Base-by-base conservation (phyloP, 768 basidiomycete genomes). In the Termitomyces heimii region DNA sequence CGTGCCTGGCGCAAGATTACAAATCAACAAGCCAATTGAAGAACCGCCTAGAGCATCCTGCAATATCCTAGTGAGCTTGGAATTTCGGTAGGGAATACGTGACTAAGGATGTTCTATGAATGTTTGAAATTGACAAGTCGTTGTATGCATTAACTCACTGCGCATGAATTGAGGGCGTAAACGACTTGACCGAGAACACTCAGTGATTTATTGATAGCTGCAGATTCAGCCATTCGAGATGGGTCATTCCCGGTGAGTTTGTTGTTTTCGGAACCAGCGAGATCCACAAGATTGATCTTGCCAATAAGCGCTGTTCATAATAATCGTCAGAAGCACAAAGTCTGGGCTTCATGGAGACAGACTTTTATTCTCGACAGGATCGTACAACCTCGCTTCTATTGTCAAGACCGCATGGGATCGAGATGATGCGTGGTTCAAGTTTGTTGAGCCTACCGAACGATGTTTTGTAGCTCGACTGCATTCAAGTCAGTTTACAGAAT, bases 241-340 rank as follows among this genome's bases (percentile, higher is more conserved):
- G 84, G 75, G 66, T 94, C 89, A 62, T 94, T 94, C 5, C 93
- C 92, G 4, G 94, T 94, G 28, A 89, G 77, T 77, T 91, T 94
- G 69, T 94, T 94, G 65, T 94, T 94, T 72, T 95, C 93, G 0
- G 89, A 92, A 28, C 93, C 93, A 18, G 93, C 93, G 28, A 95
- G 79, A 71, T 95, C 93, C 12, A 94, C 90, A 9, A 94, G 80
- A 61, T 91, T 91, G 55, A 94, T 86, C 68, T 88, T 91, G 10
- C 91, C 92, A 2, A 77, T 80, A 49, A 86, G 67, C 43, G 80
- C 90, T 91, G 59, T 24, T 16, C 29, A 14, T 24, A 29, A n/a
- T 39, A 31, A 35, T 55, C 39, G 51, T 20, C 31, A 44, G 52
- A 32, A 47, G 35, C n/a, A n/a, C 52, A 51, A 55, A 56, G 35